phyloP scores from a whole-genome alignment of 2,329 filamentous ascomycete species.

The Colletotrichum filicis region DNA sequence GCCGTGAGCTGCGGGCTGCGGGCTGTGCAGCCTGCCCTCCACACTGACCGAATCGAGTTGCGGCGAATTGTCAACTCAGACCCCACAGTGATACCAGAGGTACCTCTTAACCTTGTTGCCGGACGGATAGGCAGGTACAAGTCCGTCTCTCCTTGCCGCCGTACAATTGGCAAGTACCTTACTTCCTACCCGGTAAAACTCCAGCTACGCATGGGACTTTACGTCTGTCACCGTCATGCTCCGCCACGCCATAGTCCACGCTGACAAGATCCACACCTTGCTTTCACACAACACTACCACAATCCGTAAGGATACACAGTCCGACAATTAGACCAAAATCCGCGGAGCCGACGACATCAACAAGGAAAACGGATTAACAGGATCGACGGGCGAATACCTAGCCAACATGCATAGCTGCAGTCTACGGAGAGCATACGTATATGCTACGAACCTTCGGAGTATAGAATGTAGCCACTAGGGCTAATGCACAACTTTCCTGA shows the following conservation, averaged over 20 bases:
- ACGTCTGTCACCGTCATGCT: constrained; percentile 21
- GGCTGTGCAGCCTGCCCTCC: not conserved
- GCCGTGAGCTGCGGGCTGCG: not conserved
- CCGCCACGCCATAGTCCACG: constrained; percentile 25
- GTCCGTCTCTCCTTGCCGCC: not conserved
- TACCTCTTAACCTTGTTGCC: not conserved
- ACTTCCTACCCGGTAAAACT: not conserved
- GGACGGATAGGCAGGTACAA: not conserved
- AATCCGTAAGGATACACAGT: not conserved
- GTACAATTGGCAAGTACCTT: not conserved
- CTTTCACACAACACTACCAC: not conserved
- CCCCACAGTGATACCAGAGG: not conserved
- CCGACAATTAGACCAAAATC: not conserved
- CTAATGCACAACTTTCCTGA: not conserved
- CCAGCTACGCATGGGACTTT: not conserved
- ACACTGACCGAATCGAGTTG: not conserved
- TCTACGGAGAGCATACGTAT: not conserved
- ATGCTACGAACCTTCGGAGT: not conserved
- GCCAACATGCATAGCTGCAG: not conserved
- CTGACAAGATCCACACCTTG: not conserved
- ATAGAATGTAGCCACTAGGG: not conserved
- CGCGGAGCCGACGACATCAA: constrained; percentile 11
- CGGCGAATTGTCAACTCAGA: not conserved
- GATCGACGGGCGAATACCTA: not conserved
- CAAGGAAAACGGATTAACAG: not conserved